phyloP scores from a whole-genome alignment of 179 eudicot species.

The Actinidia polygama region DNA sequence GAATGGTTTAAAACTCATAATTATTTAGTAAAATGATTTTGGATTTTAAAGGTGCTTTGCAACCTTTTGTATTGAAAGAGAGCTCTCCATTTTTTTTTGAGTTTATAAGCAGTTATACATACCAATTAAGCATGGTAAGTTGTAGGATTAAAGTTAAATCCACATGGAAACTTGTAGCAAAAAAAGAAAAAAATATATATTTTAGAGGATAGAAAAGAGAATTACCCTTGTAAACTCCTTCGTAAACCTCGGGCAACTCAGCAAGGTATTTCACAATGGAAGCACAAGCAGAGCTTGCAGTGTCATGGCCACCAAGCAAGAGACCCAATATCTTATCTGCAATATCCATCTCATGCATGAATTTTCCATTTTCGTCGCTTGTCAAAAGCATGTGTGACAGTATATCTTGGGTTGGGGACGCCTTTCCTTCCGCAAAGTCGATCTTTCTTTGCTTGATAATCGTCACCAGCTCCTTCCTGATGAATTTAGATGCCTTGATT shows the following conservation, averaged over 20 bases:
- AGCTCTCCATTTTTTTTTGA: no score
- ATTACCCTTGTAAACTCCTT: conserved; percentile 16
- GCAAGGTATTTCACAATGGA: conserved; percentile 12
- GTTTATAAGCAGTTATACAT: no score
- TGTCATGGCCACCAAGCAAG: conserved; percentile 26
- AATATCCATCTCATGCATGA: neutral
- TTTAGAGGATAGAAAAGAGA: neutral
- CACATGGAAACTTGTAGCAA: no score
- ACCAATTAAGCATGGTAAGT: no score
- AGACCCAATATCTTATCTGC: conserved; percentile 21
- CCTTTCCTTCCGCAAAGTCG: conserved; percentile 17
- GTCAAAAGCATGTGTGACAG: conserved; percentile 18
- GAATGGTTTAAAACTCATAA: no score
- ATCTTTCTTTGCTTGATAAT: conserved; percentile 14
- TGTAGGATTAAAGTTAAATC: no score
- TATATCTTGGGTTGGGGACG: conserved; percentile 9
- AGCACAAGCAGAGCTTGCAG: conserved; percentile 8
- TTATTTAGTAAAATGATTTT: no score
- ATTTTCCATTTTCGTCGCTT: conserved; percentile 11
- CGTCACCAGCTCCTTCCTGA: neutral
- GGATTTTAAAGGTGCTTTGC: no score
- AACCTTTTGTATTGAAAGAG: no score
- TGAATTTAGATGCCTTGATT: conserved; percentile 6
- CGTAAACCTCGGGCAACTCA: conserved; percentile 14
- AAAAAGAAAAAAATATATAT: neutral